These are phyloP conservation scores for Triticum urartu DNA, from an alignment of 176 grass and related monocot genomes.

Conservation along the genomic window DNA sequence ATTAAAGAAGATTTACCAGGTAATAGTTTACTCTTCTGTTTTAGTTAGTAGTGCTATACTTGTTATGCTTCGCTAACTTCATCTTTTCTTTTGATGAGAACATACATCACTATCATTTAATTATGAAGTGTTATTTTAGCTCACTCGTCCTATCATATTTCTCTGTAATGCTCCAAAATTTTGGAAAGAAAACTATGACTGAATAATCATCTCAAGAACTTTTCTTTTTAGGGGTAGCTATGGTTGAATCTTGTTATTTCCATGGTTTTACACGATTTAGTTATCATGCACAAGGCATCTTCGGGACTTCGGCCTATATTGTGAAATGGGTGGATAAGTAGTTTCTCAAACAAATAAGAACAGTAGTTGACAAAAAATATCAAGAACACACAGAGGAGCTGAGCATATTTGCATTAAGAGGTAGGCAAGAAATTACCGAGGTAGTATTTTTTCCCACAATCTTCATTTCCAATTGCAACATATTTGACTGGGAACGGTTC, in stretches of 20 bases:
- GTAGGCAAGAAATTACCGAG: conserved; percentile 30
- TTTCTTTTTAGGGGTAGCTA: not conserved
- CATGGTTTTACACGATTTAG: not conserved
- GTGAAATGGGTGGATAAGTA: not conserved
- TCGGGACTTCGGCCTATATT: not conserved
- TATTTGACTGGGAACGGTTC: conserved; percentile 92
- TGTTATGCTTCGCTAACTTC: not conserved
- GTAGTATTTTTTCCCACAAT: conserved; percentile 76
- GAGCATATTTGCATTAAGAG: not conserved
- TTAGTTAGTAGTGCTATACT: not conserved
- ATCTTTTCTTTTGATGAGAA: not conserved
- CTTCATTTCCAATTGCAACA: conserved; percentile 94
- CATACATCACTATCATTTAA: conserved; percentile 4
- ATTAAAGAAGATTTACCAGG: not conserved
- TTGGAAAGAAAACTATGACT: not conserved
- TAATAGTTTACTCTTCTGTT: not conserved
- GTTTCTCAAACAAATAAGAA: not conserved
- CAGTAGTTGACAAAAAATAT: not conserved
- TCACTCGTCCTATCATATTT: not conserved
- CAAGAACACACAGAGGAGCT: not conserved
- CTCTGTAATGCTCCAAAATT: not conserved
- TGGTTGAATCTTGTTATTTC: not conserved
- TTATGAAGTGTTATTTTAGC: not conserved
- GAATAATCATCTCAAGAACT: not conserved
- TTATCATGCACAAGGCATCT: conserved; percentile 5